These are phyloP conservation scores for Suhomyces wounanorum DNA, from an alignment of 1,139 yeast genomes.

Conservation along the genomic window DNA sequence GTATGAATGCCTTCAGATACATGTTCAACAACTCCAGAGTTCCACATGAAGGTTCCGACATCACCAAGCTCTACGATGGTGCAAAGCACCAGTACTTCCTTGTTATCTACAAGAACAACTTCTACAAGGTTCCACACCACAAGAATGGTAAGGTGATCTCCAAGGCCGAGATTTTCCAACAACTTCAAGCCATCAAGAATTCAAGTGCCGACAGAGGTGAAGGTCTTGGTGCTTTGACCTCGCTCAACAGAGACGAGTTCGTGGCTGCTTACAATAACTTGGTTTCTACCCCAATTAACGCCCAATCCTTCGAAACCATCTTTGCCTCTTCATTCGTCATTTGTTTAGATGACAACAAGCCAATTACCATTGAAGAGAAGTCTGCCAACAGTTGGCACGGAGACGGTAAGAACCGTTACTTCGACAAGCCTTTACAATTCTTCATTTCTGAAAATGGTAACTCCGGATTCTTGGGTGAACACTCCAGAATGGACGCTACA, in stretches of 20 bases:
- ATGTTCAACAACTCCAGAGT: conserved; percentile 91
- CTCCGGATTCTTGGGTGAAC: conserved; percentile 95
- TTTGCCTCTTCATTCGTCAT: conserved; percentile 79
- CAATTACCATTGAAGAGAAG: conserved; percentile 82
- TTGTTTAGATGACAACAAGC: conserved; percentile 73
- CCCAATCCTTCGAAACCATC: conserved; percentile 63
- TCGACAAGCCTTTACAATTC: conserved; percentile 89
- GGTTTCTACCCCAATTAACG: conserved; percentile 56
- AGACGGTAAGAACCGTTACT: conserved; percentile 85
- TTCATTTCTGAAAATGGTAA: conserved; percentile 80
- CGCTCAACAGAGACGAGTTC: conserved; percentile 88
- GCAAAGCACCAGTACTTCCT: conserved; percentile 68
- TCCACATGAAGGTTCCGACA: conserved; percentile 63
- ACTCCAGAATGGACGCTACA: conserved; percentile 97
- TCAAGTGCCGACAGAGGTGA: conserved; percentile 42
- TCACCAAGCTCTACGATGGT: conserved; percentile 52
- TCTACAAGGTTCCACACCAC: conserved; percentile 78
- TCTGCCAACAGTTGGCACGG: conserved; percentile 94
- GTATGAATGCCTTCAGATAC: conserved; percentile 90
- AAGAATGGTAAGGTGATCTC: conserved; percentile 56
- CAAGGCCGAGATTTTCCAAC: conserved; percentile 64
- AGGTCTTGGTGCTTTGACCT: conserved; percentile 77
- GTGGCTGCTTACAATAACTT: conserved; percentile 61
- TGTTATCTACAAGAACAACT: conserved; percentile 75
- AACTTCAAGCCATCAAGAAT: conserved; percentile 58